Evolutionary conservation across 2,329 filamentous ascomycete genomes (phyloP).

Genomic region (Curvularia lunata): DNA sequence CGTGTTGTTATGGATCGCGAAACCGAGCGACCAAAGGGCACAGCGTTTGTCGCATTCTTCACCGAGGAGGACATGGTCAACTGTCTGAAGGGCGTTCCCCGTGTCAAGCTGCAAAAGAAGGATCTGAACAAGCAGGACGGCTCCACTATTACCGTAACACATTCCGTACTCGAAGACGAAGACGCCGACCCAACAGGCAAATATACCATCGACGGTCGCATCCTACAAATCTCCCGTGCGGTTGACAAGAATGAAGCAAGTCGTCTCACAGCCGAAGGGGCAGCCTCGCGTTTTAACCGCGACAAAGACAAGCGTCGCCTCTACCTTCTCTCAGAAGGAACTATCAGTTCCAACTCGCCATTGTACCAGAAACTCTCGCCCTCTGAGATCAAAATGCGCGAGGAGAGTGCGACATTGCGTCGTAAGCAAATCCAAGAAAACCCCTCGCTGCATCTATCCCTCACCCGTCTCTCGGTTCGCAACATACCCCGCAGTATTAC

Average conservation of each 20-base stretch:
- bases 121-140: slow-evolving; percentile 45
- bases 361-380: slow-evolving; percentile 78
- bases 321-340: slow-evolving; percentile 86
- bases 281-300: slow-evolving; percentile 65
- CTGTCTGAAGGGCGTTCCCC: slow-evolving; percentile 78
- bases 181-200: slow-evolving; percentile 78
- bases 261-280: slow-evolving; percentile 73
- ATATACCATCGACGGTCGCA: slow-evolving; percentile 89
- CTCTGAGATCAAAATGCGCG: slow-evolving; percentile 84
- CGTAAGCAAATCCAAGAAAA: slow-evolving; percentile 91
- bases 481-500: slow-evolving; percentile 85
- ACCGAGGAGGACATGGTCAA: slow-evolving; percentile 74
- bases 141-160: slow-evolving; percentile 50
- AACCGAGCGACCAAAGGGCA: slow-evolving; percentile 87
- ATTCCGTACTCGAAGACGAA: slow-evolving; percentile 88
- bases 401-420: slow-evolving; percentile 84
- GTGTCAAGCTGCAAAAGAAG: slow-evolving; percentile 47
- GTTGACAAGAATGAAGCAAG: slow-evolving; percentile 83
- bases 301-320: slow-evolving; percentile 90
- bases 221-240: slow-evolving; percentile 82
- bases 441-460: slow-evolving; percentile 82
- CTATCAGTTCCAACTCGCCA: slow-evolving; percentile 76
- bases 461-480: slow-evolving; percentile 88
- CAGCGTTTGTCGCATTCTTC: slow-evolving; percentile 94
- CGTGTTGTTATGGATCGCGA: slow-evolving; percentile 86